Conservation (phyloP, 495 filamentous ascomycete genomes). For the Talaromyces liani region DNA sequence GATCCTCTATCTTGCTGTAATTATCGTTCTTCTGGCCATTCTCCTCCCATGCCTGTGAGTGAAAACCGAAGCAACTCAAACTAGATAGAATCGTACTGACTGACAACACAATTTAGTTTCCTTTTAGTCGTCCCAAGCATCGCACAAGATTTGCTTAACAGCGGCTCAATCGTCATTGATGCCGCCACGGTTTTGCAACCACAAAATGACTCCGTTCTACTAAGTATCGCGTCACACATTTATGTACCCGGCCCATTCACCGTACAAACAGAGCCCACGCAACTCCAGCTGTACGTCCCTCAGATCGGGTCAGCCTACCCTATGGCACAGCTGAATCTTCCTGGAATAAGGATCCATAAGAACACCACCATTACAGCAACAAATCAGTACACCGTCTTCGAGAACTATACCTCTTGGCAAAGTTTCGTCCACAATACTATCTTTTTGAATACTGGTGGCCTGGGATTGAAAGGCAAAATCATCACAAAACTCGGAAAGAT, state of each 20-base stretch:
- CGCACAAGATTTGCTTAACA: constrained; percentile 33
- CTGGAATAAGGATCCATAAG: constrained; percentile 22
- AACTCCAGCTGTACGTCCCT: constrained; percentile 5
- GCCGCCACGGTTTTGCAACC: not conserved
- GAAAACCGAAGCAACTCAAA: too few relatives aligned
- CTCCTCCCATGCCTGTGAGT: constrained; percentile 36
- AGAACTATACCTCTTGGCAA: constrained; percentile 31
- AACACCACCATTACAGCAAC: constrained; percentile 27
- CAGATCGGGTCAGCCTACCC: constrained; percentile 1
- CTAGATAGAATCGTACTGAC: too few relatives aligned
- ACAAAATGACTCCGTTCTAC: not conserved
- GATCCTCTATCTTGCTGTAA: constrained; percentile 31
- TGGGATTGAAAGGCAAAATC: constrained; percentile 4
- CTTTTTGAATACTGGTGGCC: not conserved
- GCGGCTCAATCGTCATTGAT: constrained; percentile 28
- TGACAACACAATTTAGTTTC: constrained; percentile 23
- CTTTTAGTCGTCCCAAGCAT: constrained; percentile 33
- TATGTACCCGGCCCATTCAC: constrained; percentile 20
- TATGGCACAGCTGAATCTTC: constrained; percentile 34
- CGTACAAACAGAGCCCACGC: not conserved
- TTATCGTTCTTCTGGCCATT: constrained; percentile 33
- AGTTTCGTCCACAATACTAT: constrained; percentile 22
- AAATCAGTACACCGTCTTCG: constrained; percentile 27
- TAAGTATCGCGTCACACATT: constrained; percentile 12
- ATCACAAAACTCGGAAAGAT: constrained; percentile 20